These are phyloP conservation scores for Botrytis paeoniae DNA, from an alignment of 2,329 filamentous ascomycete genomes.

Conservation along the genomic window DNA sequence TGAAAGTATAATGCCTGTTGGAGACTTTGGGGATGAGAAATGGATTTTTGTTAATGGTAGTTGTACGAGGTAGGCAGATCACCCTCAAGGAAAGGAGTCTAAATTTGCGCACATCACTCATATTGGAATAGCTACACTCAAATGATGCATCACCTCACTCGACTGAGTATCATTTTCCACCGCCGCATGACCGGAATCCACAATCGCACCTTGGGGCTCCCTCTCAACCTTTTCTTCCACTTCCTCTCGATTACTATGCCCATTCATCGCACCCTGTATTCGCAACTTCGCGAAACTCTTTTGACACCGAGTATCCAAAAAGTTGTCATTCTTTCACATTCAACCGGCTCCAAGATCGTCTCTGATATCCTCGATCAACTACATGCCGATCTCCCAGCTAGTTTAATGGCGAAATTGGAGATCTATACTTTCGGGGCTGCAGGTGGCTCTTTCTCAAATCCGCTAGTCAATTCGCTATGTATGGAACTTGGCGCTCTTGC, in stretches of 20 bases:
- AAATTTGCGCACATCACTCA: not conserved
- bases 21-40: constrained; percentile 21
- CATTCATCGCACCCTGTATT: constrained; percentile 58
- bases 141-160: constrained; percentile 66
- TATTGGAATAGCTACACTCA: constrained; percentile 50
- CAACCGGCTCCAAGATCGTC: constrained; percentile 72
- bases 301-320: constrained; percentile 60
- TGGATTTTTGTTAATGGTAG: constrained; percentile 25
- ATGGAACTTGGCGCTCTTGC: not conserved
- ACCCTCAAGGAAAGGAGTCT: too few relatives aligned
- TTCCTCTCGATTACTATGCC: constrained; percentile 69
- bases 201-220: constrained; percentile 65
- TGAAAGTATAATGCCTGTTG: constrained; percentile 11
- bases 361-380: constrained; percentile 71
- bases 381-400: constrained; percentile 62
- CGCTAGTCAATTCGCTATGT: constrained; percentile 40
- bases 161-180: constrained; percentile 66
- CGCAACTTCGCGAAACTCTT: constrained; percentile 57
- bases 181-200: constrained; percentile 70
- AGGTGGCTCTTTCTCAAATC: constrained; percentile 77
- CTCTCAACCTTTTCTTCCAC: constrained; percentile 73
- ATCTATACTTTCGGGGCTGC: constrained; percentile 74
- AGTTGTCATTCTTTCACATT: constrained; percentile 70
- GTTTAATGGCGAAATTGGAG: constrained; percentile 63
- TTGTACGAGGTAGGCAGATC: constrained; percentile 23